A percentile compares a stretch with the other conserved stretches of the same genome.
These are phyloP conservation scores for Scutellaria barbata DNA, from an alignment of 257 asterid genomes.

Conservation along the genomic window DNA sequence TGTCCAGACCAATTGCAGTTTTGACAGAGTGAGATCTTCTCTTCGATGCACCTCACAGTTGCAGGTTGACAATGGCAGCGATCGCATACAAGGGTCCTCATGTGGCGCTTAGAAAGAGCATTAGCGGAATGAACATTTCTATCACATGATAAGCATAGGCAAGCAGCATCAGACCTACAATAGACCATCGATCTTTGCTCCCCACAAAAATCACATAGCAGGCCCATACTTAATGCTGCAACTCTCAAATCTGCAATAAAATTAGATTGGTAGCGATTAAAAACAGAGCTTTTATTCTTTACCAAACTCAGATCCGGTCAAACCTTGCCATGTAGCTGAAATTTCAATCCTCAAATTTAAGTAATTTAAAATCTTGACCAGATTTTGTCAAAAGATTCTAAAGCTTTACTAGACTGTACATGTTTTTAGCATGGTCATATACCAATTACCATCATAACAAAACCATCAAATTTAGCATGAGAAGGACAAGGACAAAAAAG, in stretches of 20 bases:
- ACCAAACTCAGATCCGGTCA: conserved; percentile 19
- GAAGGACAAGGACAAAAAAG: neutral
- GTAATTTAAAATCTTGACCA: neutral
- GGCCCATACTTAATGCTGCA: conserved; percentile 44
- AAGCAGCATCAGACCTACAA: conserved; percentile 65
- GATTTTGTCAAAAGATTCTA: neutral
- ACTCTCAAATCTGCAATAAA: conserved; percentile 36
- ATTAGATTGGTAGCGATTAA: neutral
- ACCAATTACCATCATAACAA: neutral
- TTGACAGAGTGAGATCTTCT: conserved; percentile 67
- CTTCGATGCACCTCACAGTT: conserved; percentile 50
- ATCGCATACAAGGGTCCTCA: conserved; percentile 65
- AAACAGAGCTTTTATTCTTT: neutral
- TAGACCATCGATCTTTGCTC: conserved; percentile 63
- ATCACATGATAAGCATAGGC: conserved; percentile 71
- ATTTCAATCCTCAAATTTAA: conserved; percentile 26
- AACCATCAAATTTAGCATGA: neutral
- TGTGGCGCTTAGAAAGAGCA: conserved; percentile 65
- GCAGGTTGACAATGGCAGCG: conserved; percentile 61
- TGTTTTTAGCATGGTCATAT: conserved; percentile 1
- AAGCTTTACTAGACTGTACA: neutral
- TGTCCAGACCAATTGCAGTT: conserved; percentile 59
- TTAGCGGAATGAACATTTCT: conserved; percentile 74
- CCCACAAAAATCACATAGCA: conserved; percentile 63
- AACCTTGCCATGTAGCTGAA: neutral